These are phyloP conservation scores for Raddia guianensis DNA, from an alignment of 176 grass and related monocot species.

Conservation along the genomic window DNA sequence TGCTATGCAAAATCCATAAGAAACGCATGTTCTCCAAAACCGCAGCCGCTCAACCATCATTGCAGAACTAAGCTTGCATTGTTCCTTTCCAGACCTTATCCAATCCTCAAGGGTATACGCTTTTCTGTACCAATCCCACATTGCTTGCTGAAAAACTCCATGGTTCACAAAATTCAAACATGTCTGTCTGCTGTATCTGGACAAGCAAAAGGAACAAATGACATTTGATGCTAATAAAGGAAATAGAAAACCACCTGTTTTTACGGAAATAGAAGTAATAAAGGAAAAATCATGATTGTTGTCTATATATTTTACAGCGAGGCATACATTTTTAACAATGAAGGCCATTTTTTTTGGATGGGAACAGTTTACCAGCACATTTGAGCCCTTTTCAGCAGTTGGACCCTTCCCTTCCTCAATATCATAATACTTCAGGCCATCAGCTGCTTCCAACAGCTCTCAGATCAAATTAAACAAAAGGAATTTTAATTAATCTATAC, in stretches of 20 bases:
- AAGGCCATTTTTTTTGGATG: too few relatives aligned
- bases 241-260: not conserved
- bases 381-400: too few relatives aligned
- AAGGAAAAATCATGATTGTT: not conserved
- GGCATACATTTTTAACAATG: too few relatives aligned
- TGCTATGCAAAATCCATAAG: conserved; percentile 74
- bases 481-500: too few relatives aligned
- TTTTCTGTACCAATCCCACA: conserved; percentile 80
- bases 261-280: conserved; percentile 41
- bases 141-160: conserved; percentile 78
- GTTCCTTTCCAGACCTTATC: conserved; percentile 64
- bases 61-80: conserved; percentile 67
- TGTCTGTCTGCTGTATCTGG: conserved; percentile 69
- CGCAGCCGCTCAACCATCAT: conserved; percentile 86
- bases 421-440: too few relatives aligned
- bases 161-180: conserved; percentile 83
- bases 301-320: not conserved
- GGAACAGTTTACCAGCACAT: too few relatives aligned
- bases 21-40: too few relatives aligned
- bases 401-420: too few relatives aligned
- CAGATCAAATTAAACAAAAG: too few relatives aligned
- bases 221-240: conserved; percentile 16
- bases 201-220: conserved; percentile 46
- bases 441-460: too few relatives aligned
- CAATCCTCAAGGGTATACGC: conserved; percentile 71